Base-by-base conservation (phyloP, 2,329 filamentous ascomycete species). In the Penicillium italicum region DNA sequence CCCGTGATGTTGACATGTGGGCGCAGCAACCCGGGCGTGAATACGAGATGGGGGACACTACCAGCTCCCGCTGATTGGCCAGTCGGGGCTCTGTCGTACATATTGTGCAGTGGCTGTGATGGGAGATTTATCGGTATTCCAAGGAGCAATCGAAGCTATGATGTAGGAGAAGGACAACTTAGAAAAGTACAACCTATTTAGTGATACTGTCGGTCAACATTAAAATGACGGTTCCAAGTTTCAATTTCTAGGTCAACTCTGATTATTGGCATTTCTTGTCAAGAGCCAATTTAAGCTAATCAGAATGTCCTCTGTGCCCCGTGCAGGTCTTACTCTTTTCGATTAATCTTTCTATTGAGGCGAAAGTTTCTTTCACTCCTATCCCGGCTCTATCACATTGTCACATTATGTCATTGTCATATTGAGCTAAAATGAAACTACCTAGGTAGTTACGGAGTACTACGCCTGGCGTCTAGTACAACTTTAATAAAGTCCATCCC, bases 41-140 rank as follows among this genome's bases (percentile, higher is more conserved):
- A 62, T 62, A 63, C 62, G 62, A 62, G 58, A 50, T 12, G 52
- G 53, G 54, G 52, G n/a, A n/a, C 53, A 37, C 18, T 22, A 14
- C n/a, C 14, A 9, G 20, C 37, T 12, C 16, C 43, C 9, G 28
- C 37, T 58, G 54, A 62, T 63, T 63, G 60, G 61, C 44, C 38
- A 33, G 20, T 46, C n/a, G 11, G 16, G 18, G 16, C 38, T 10
- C 26, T 33, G 46, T 26, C 36, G n/a, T 52, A 24, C 38, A 49
- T 56, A 59, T 53, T 40, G 33, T 18, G 30, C 46, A 42, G 58
- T 57, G 58, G 58, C 53, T 50, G 57, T 43, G 55, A 34, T 48
- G 24, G 33, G 5, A 11, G 22, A 41, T 34, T 34, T 14, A 14
- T 53, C 2, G 8, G 4, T 11, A 12, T 31, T 22, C 24, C 2